Evolutionary conservation across 441 rosid genomes (phyloP), one percentile per base, ranked within the genome.

Genomic region (Erodium moschatum): DNA sequence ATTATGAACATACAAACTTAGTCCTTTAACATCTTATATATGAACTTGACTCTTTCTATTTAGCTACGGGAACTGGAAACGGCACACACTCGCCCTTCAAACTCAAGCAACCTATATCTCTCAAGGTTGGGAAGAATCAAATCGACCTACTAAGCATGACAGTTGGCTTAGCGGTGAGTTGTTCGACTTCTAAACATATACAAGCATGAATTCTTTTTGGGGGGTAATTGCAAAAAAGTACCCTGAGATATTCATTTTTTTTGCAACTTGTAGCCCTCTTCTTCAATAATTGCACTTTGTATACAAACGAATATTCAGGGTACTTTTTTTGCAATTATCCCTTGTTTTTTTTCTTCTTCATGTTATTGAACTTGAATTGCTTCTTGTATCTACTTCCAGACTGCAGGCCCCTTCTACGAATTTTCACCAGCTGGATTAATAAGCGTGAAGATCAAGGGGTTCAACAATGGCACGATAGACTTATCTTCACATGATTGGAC

Each of bases 361-460:
- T 60, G 64, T 3, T 0, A 60, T 58, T 58, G 63, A 67, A 46
- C 7, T 67, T 48, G 5, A 5, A 29, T 5, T 20, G 29, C 67
- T 50, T 12, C 65, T 33, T 69, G 68, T 60, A 69, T 42, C 54
- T 77, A 61, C 72, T 75, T 76, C 69, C 81, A 91, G 99, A 94
- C 84, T 78, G 99, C 96, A 29, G 99, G 99, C 67, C 70, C 92
- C 29, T 80, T 75, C 80, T 91, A 95, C 67, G 97, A 95, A 76
- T 95, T 85, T 84, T 73, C 82, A 69, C 84, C 83, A 74, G 96
- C 97, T 11, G 97, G 97, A 70, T 81, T 89, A 52, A 85, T 91
- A 40, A 83, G 90, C 76, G 97, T 91, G 69, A 83, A 82, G 75
- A 86, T 95, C 31, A 40, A 78, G 71, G 97, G 97, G 31, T 74